Conservation (phyloP, 768 basidiomycete species). For the Phlebiopsis flavidoalba region DNA sequence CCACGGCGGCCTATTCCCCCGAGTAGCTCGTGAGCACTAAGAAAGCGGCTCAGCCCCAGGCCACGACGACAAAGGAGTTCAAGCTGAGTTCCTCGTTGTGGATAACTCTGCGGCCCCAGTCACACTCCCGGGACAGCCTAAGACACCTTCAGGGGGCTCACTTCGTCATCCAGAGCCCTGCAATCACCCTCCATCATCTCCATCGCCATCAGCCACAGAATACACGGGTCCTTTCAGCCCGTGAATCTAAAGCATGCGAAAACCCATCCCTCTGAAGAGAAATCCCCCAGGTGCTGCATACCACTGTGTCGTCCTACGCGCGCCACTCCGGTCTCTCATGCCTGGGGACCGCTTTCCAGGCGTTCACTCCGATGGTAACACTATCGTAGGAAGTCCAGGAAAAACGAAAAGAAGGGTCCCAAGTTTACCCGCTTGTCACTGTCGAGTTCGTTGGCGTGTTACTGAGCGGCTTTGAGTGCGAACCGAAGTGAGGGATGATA, state of each 20-base stretch:
- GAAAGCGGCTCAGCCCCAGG: conserved; percentile 12
- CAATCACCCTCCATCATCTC: background rate
- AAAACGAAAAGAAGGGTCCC: background rate
- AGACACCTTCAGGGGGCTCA: background rate
- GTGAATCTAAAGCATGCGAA: conserved; percentile 19
- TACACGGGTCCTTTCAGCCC: background rate
- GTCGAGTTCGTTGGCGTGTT: conserved; percentile 15
- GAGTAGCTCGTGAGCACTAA: conserved; percentile 23
- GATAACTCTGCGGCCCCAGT: background rate
- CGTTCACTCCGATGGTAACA: background rate
- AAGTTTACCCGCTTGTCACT: conserved; percentile 2
- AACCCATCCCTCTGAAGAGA: conserved; percentile 30
- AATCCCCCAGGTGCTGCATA: conserved; percentile 11
- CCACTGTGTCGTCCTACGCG: conserved; percentile 7
- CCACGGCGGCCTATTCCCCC: conserved; percentile 20
- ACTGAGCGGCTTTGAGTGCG: conserved; percentile 16
- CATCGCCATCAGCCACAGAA: background rate
- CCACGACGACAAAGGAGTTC: background rate
- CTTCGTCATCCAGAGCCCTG: background rate
- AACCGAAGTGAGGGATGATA: background rate
- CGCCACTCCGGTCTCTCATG: conserved; percentile 35
- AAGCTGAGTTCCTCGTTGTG: background rate
- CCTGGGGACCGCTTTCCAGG: conserved; percentile 63
- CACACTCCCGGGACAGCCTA: background rate
- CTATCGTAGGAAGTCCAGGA: conserved; percentile 8